phyloP scores from a whole-genome alignment of 495 filamentous ascomycete genomes.

The Aspergillus avenaceus region DNA sequence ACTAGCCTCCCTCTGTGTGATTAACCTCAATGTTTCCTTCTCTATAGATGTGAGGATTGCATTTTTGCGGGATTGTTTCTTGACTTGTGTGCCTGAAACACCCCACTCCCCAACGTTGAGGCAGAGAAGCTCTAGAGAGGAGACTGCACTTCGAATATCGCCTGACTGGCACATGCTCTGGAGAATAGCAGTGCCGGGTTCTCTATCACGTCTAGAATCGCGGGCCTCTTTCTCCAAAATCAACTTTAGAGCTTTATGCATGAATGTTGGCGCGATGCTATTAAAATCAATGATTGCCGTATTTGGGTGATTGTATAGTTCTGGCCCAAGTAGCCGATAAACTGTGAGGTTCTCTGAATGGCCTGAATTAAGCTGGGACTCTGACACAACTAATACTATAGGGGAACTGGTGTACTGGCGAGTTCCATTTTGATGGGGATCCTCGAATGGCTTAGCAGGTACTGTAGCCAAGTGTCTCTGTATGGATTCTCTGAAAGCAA shows the following conservation, averaged over 20 bases:
- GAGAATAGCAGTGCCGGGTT: conserved; percentile 67
- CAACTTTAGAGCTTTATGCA: conserved; percentile 75
- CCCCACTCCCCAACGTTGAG: conserved; percentile 70
- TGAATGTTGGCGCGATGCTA: conserved; percentile 78
- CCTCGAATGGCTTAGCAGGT: conserved; percentile 40
- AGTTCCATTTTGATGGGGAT: conserved; percentile 8
- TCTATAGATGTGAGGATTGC: conserved; percentile 64
- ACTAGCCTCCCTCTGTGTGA: conserved; percentile 81
- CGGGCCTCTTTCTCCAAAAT: conserved; percentile 77
- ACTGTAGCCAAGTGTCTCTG: conserved; percentile 62
- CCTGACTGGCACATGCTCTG: conserved; percentile 75
- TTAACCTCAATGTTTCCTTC: conserved; percentile 61
- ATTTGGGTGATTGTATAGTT: conserved; percentile 73
- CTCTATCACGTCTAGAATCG: conserved; percentile 59
- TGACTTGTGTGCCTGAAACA: conserved; percentile 51
- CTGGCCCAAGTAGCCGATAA: conserved; percentile 79
- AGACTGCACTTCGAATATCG: conserved; percentile 87
- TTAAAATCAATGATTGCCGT: conserved; percentile 85
- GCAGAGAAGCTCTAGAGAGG: conserved; percentile 86
- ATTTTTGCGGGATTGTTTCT: conserved; percentile 55
- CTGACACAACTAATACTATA: conserved; percentile 84
- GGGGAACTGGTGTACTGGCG: conserved; percentile 52
- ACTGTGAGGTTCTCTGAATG: conserved; percentile 85
- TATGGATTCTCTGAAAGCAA: conserved; percentile 71
- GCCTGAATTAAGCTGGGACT: conserved; percentile 72